Percentiles rank a stretch among this genome's conserved stretches.
These are phyloP conservation scores for Lonicera japonica DNA, from an alignment of 129 eudicot genomes.

Conservation along the genomic window DNA sequence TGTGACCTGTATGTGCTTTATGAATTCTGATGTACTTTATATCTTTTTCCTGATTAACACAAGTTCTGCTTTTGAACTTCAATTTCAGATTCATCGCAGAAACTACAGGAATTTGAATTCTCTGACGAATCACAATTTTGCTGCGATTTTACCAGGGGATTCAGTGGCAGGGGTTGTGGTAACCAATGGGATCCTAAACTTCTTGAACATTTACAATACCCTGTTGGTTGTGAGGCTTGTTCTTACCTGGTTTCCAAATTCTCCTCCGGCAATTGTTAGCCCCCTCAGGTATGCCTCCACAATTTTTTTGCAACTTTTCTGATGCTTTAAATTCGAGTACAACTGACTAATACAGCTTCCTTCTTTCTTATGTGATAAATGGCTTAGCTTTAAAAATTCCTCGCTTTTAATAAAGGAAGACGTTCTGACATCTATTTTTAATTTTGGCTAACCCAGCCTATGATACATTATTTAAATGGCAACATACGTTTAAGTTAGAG, in stretches of 20 bases:
- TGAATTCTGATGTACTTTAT: too few species aligned
- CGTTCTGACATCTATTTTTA: too few species aligned
- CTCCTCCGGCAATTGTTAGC: slow-evolving; percentile 80
- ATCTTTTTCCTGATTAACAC: background rate
- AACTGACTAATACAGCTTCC: too few species aligned
- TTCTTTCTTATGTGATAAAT: too few species aligned
- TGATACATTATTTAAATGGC: too few species aligned
- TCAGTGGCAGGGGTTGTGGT: slow-evolving; percentile 86
- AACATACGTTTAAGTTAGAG: too few species aligned
- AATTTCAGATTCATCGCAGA: slow-evolving; percentile 50
- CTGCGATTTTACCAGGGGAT: slow-evolving; percentile 88
- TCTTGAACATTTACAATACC: slow-evolving; percentile 82
- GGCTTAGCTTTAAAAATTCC: too few species aligned
- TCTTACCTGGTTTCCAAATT: slow-evolving; percentile 91
- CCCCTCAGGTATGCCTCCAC: slow-evolving; percentile 63
- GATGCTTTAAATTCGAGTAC: too few species aligned
- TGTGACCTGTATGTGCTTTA: too few species aligned
- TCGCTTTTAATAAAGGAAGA: too few species aligned
- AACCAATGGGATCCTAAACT: slow-evolving; percentile 69
- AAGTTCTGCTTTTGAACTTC: background rate
- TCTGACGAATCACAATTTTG: slow-evolving; percentile 58
- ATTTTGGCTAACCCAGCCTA: too few species aligned
- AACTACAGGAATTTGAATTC: slow-evolving; percentile 32
- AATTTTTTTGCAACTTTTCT: too few species aligned
- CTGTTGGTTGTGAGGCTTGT: slow-evolving; percentile 83